Conservation (phyloP, 306 rosid genomes). For the Purshia tridentata region DNA sequence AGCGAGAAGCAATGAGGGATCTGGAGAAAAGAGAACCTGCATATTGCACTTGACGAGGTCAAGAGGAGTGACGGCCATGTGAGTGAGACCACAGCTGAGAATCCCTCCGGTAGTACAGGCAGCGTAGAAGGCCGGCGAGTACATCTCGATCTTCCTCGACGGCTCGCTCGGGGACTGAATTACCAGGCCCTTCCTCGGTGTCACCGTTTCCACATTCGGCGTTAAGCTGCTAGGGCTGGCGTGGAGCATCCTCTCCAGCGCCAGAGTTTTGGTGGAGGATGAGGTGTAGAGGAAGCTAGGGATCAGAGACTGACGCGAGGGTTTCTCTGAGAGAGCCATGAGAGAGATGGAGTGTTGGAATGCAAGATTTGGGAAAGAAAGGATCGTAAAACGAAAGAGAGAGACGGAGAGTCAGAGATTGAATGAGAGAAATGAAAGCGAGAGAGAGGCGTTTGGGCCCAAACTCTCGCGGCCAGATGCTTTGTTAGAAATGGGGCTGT, state of each 20-base stretch:
- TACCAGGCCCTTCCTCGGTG: conserved; percentile 32
- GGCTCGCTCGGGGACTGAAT: conserved; percentile 67
- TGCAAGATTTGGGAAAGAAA: too few species aligned
- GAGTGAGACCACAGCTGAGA: conserved; percentile 91
- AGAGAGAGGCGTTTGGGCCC: conserved; percentile 26
- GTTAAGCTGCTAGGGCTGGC: conserved; percentile 22
- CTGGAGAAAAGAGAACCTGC: conserved; percentile 53
- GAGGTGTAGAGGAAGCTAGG: conserved; percentile 73
- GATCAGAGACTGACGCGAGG: conserved; percentile 52
- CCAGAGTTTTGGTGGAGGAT: conserved; percentile 43
- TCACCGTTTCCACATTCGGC: conserved; percentile 9
- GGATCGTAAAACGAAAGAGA: neutral
- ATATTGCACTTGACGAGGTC: conserved; percentile 97
- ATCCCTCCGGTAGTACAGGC: conserved; percentile 90
- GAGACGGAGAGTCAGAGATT: neutral
- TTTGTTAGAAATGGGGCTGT: neutral
- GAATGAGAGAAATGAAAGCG: conserved; percentile 24
- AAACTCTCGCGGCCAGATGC: conserved; percentile 38
- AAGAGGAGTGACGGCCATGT: conserved; percentile 93
- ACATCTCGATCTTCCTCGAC: conserved; percentile 67
- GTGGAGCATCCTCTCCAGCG: conserved; percentile 54
- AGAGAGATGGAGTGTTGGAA: neutral
- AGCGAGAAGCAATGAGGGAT: conserved; percentile 16
- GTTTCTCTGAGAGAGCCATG: conserved; percentile 57
- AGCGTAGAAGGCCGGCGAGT: conserved; percentile 84